Evolutionary conservation across 257 asterid species (phyloP).

Genomic region (Solanum bulbocastanum): DNA sequence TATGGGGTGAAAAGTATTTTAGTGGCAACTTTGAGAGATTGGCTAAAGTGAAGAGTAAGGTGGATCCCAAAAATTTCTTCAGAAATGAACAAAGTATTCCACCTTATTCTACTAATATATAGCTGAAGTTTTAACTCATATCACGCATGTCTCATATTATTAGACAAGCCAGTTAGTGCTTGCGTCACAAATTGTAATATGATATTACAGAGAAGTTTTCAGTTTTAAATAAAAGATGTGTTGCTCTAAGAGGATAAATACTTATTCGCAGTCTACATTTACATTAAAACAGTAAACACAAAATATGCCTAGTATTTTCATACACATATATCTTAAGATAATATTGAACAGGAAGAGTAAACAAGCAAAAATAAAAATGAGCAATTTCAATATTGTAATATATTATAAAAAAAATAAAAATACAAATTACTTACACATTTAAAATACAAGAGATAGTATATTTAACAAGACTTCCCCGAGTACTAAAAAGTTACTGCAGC

Average conservation of each 20-base stretch:
- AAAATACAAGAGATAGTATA: neutral
- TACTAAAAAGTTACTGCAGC: neutral
- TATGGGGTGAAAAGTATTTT: neutral
- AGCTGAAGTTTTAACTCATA: neutral
- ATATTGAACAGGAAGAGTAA: neutral
- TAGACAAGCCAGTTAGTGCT: neutral
- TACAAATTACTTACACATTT: neutral
- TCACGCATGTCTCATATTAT: neutral
- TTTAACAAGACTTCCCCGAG: neutral
- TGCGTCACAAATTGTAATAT: neutral
- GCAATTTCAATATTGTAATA: neutral
- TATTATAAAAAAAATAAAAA: too few relatives aligned
- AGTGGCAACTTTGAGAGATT: neutral
- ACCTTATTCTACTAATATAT: neutral
- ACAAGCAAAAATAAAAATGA: neutral
- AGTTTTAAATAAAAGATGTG: neutral
- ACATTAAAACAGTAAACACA: neutral
- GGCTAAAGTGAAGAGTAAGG: neutral
- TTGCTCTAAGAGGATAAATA: neutral
- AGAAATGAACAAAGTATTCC: neutral
- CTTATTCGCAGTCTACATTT: neutral
- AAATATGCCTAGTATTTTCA: neutral
- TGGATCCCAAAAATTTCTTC: neutral
- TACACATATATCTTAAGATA: neutral
- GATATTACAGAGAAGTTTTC: neutral